Conservation (phyloP, 2,329 filamentous ascomycete species). For the Fusarium albidum region DNA sequence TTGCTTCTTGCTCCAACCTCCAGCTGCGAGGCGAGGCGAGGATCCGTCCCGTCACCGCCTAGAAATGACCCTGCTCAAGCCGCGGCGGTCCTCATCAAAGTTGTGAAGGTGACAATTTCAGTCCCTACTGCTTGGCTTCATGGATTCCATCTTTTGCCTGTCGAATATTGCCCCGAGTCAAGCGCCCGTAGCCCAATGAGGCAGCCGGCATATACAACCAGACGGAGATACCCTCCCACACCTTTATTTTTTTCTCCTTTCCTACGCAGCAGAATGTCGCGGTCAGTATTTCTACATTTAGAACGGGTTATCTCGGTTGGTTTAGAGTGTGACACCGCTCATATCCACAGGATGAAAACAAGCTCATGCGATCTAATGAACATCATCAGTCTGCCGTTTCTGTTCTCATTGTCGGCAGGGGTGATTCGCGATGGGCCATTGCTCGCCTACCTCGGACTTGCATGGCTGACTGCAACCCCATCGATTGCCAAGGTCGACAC, state of each 20-base stretch:
- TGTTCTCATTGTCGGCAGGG: conserved; percentile 15
- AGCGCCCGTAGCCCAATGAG: conserved; percentile 4
- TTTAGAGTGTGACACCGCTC: conserved; percentile 9
- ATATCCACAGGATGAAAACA: conserved; percentile 23
- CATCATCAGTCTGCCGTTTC: conserved; percentile 10
- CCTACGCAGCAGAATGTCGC: neutral
- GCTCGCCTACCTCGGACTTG: conserved; percentile 15
- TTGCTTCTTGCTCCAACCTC: conserved; percentile 11
- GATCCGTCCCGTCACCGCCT: conserved; percentile 25
- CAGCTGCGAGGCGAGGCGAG: neutral
- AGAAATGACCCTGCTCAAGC: neutral
- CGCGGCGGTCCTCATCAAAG: conserved; percentile 11
- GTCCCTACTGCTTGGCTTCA: too few species aligned
- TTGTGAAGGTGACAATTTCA: too few species aligned
- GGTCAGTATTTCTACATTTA: conserved; percentile 23
- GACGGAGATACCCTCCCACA: conserved; percentile 6
- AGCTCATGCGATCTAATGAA: conserved; percentile 20
- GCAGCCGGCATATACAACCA: conserved; percentile 22
- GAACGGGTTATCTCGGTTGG: conserved; percentile 30
- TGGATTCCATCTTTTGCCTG: neutral
- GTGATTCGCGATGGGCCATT: conserved; percentile 7
- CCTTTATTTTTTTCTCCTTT: too few species aligned
- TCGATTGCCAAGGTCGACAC: conserved; percentile 29
- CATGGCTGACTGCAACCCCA: conserved; percentile 5
- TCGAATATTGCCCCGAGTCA: conserved; percentile 7